Conservation (phyloP, 2,329 filamentous ascomycete species). For the Nannizzia gypsea region DNA sequence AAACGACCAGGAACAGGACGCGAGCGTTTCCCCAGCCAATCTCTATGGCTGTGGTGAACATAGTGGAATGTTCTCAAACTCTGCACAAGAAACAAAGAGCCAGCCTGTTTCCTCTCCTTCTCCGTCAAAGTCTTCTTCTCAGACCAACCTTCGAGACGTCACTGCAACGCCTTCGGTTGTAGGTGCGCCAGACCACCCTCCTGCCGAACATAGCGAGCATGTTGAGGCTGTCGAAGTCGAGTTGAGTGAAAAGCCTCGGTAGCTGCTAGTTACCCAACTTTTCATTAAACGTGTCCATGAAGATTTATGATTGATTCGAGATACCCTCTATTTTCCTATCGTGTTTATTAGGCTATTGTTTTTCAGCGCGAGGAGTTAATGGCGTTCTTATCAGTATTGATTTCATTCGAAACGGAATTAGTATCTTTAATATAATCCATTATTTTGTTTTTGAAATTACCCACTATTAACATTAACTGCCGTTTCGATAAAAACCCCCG, state of each 20-base stretch:
- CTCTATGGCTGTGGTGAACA: slow-evolving; percentile 51
- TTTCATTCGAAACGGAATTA: not conserved
- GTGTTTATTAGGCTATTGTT: not conserved
- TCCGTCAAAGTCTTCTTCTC: slow-evolving; percentile 2
- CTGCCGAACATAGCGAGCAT: not conserved
- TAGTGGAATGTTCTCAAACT: slow-evolving; percentile 40
- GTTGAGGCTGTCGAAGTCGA: not conserved
- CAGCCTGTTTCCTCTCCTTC: not conserved
- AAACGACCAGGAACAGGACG: slow-evolving; percentile 36
- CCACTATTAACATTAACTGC: not conserved
- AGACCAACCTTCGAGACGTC: not conserved
- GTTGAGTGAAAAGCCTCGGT: not conserved
- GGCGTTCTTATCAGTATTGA: not conserved
- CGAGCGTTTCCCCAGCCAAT: slow-evolving; percentile 45
- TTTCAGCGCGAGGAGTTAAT: not conserved
- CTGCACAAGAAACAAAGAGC: not conserved
- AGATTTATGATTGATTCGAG: not conserved
- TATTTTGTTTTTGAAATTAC: not conserved
- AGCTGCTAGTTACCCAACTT: not conserved
- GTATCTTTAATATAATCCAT: not conserved
- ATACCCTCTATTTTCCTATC: not conserved
- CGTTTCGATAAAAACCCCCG: not conserved
- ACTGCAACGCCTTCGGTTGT: not conserved
- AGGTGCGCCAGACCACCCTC: not conserved
- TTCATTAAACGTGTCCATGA: not conserved